Percentiles rank a stretch among this genome's conserved stretches.
phyloP scores from a whole-genome alignment of 106 monocot genomes.

The Dendrobium huoshanense region DNA sequence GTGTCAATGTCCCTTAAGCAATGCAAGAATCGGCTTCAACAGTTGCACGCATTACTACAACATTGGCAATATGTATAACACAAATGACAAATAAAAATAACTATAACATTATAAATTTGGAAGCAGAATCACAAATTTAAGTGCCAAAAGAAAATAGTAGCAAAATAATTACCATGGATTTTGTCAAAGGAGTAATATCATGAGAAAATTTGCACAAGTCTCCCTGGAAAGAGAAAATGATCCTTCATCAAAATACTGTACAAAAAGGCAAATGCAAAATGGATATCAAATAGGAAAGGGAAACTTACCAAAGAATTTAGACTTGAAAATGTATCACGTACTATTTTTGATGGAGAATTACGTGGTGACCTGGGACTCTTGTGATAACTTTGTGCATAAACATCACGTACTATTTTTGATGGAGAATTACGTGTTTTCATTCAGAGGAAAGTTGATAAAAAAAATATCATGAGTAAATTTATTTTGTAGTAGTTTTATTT shows the following conservation, averaged over 20 bases:
- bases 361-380: neutral
- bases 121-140: neutral
- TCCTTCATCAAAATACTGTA: neutral
- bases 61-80: neutral
- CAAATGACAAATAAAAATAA: neutral
- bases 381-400: neutral
- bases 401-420: too few species aligned
- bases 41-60: neutral
- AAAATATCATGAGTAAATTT: neutral
- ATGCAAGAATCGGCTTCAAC: neutral
- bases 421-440: neutral
- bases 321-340: neutral
- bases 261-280: neutral
- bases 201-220: slow-evolving; percentile 83
- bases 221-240: slow-evolving; percentile 44
- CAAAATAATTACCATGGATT: slow-evolving; percentile 47
- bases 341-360: too few species aligned
- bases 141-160: neutral
- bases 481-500: neutral
- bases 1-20: neutral
- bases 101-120: neutral
- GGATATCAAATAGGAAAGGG: neutral
- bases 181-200: slow-evolving; percentile 73
- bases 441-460: neutral
- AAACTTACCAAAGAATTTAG: neutral